Evolutionary conservation across 225 moss, liverwort and hornwort genomes (phyloP).

Genomic region (Straminergon stramineum): DNA sequence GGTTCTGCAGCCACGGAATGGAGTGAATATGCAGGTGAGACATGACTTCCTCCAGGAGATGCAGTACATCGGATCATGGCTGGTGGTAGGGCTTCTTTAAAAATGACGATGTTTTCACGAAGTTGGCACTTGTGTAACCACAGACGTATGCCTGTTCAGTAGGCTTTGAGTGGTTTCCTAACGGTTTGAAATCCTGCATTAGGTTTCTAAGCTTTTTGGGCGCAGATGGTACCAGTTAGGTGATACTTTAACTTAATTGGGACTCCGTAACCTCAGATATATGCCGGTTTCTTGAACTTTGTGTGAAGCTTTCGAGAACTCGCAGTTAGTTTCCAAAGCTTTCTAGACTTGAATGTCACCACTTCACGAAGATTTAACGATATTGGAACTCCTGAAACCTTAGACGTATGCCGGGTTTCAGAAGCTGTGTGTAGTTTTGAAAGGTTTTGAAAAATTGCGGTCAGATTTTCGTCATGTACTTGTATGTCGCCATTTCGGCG

Average conservation of each 20-base stretch:
- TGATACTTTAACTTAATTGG: rapidly evolving
- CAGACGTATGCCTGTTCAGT: too few species aligned
- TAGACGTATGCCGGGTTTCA: too few species aligned
- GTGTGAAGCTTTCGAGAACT: too few species aligned
- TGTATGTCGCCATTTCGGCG: neutral
- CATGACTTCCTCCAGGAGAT: neutral
- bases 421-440: neutral
- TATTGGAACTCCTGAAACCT: too few species aligned
- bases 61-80: neutral
- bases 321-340: rapidly evolving
- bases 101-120: too few species aligned
- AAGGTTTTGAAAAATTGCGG: too few species aligned
- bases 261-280: too few species aligned
- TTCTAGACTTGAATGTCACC: neutral
- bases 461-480: rapidly evolving
- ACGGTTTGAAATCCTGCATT: too few species aligned
- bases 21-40: neutral
- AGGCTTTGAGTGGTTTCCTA: too few species aligned
- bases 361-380: too few species aligned
- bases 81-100: neutral
- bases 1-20: conserved; percentile 18
- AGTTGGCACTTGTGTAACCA: too few species aligned
- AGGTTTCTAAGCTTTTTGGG: neutral
- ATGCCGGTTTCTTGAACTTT: too few species aligned
- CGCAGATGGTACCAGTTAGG: neutral